These are phyloP conservation scores for Ziziphus jujuba DNA, from an alignment of 306 rosid species.

Conservation along the genomic window DNA sequence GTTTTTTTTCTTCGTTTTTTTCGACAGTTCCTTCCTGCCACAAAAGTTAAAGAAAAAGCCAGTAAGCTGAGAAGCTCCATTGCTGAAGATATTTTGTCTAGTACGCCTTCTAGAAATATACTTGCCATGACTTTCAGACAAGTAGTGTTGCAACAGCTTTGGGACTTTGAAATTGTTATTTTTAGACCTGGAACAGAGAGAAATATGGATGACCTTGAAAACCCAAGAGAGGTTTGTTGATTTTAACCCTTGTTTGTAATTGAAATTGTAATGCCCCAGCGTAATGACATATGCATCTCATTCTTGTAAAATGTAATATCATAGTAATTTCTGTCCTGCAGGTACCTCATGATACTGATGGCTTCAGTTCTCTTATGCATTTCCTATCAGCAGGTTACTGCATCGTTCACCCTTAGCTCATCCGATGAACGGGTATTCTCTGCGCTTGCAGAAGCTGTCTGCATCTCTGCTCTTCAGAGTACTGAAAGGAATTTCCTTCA, in stretches of 20 bases:
- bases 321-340: conserved; percentile 74
- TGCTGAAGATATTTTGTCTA: conserved; percentile 47
- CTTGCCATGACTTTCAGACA: conserved; percentile 93
- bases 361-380: conserved; percentile 87
- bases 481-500: conserved; percentile 63
- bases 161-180: conserved; percentile 66
- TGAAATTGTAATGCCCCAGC: neutral
- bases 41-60: conserved; percentile 75
- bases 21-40: conserved; percentile 80
- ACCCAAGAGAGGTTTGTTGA: conserved; percentile 72
- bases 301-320: conserved; percentile 54
- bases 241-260: conserved; percentile 18
- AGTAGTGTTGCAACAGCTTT: conserved; percentile 76
- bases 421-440: conserved; percentile 61
- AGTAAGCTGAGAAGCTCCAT: conserved; percentile 63
- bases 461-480: conserved; percentile 67
- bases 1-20: neutral
- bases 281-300: conserved; percentile 19
- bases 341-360: conserved; percentile 88
- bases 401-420: conserved; percentile 68
- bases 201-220: conserved; percentile 79
- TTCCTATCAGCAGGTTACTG: conserved; percentile 86
- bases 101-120: conserved; percentile 55
- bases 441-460: conserved; percentile 76
- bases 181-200: conserved; percentile 76